Conservation (phyloP, 148 eudicot species). For the Rheum nobile region DNA sequence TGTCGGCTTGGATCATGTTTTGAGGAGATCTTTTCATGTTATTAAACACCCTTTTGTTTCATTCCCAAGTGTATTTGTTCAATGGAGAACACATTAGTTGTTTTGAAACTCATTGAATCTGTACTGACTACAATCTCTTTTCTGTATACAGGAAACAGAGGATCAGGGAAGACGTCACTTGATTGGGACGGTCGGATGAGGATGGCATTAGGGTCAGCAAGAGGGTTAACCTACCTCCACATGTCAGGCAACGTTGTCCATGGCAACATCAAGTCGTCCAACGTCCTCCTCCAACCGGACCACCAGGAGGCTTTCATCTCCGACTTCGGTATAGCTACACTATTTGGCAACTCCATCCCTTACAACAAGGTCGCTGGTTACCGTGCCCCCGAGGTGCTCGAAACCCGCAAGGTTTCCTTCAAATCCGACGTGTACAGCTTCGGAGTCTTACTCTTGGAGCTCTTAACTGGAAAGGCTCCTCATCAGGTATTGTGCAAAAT, state of each 20-base stretch:
- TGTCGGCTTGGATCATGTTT: not conserved
- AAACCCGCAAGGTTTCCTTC: constrained; percentile 21
- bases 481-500: constrained; percentile 14
- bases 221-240: constrained; percentile 69
- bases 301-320: constrained; percentile 20
- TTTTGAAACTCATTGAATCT: not conserved
- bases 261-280: constrained; percentile 86
- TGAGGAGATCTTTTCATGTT: not conserved
- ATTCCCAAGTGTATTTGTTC: not conserved
- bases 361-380: constrained; percentile 24
- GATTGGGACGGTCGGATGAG: constrained; percentile 87
- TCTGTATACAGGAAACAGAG: constrained; percentile 58
- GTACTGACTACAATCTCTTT: not conserved
- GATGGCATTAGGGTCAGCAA: constrained; percentile 56
- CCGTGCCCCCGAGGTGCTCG: constrained; percentile 37
- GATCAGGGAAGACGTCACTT: constrained; percentile 67
- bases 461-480: constrained; percentile 38
- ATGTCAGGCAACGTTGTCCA: constrained; percentile 48
- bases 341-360: constrained; percentile 22
- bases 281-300: constrained; percentile 14
- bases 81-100: not conserved
- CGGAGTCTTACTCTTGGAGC: constrained; percentile 34
- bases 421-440: constrained; percentile 33
- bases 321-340: constrained; percentile 25
- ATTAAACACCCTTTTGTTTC: no score